A percentile compares a stretch with the other conserved stretches of the same genome.
These are phyloP conservation scores for Colletotrichum scovillei DNA, from an alignment of 2,329 filamentous ascomycete species.

Conservation along the genomic window DNA sequence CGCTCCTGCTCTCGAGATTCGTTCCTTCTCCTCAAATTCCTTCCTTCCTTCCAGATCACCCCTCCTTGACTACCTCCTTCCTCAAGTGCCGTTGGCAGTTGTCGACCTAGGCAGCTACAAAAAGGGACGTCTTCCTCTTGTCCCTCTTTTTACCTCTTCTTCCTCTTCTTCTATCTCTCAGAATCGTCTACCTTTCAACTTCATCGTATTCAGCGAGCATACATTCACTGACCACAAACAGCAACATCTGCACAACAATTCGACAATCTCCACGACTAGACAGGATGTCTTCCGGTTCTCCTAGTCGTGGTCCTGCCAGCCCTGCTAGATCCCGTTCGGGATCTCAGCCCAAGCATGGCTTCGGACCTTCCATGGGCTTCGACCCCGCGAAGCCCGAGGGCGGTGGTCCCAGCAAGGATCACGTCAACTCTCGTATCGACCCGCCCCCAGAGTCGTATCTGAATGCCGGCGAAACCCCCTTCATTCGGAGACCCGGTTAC, in stretches of 20 bases:
- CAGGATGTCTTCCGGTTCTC: constrained; percentile 19
- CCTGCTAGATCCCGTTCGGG: constrained; percentile 7
- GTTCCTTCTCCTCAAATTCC: not conserved
- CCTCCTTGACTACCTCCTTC: not conserved
- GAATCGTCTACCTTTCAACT: not conserved
- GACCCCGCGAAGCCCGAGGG: constrained; percentile 55
- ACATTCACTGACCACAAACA: not conserved
- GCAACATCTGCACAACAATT: not conserved
- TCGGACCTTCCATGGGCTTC: constrained; percentile 46
- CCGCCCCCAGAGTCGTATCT: constrained; percentile 68
- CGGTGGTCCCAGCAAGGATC: constrained; percentile 39
- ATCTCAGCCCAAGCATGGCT: constrained; percentile 19
- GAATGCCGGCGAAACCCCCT: constrained; percentile 44
- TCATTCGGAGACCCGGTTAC: constrained; percentile 62
- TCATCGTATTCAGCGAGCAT: not conserved
- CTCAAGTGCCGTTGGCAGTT: too few relatives aligned
- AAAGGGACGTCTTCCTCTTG: not conserved
- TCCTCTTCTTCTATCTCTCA: not conserved
- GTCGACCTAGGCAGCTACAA: not conserved
- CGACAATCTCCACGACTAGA: not conserved
- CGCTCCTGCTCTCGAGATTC: not conserved
- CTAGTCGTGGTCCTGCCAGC: not conserved
- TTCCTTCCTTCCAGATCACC: not conserved
- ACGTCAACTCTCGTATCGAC: constrained; percentile 63
- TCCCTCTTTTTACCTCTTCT: not conserved